Percentiles rank a stretch among this genome's conserved stretches.
Conservation (phyloP, 495 filamentous ascomycete genomes). For the Hypomontagnella submonticulosa region DNA sequence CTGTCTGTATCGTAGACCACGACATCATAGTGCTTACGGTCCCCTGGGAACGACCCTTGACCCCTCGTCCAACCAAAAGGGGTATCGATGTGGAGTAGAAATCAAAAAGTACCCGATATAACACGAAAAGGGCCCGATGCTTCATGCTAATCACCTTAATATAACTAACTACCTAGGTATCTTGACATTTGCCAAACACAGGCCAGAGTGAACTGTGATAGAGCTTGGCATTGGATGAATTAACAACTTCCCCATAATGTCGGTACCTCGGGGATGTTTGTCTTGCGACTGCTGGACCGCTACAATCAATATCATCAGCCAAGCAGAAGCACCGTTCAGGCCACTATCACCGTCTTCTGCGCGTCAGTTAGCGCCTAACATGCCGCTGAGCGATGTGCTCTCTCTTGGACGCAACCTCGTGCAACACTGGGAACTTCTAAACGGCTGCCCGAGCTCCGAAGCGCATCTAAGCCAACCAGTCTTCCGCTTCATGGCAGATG, state of each 20-base stretch:
- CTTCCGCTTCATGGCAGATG: constrained; percentile 10
- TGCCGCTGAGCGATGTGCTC: constrained; percentile 10
- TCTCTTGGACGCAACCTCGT: constrained; percentile 16
- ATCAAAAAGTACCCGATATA: too few species aligned
- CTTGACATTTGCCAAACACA: too few species aligned
- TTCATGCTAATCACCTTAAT: too few species aligned
- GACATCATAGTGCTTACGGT: too few species aligned
- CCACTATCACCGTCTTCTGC: not conserved
- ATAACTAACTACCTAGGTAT: too few species aligned
- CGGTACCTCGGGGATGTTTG: constrained; percentile 3
- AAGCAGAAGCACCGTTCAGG: constrained; percentile 9
- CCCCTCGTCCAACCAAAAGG: too few species aligned
- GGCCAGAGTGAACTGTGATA: too few species aligned
- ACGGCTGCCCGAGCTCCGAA: constrained; percentile 19
- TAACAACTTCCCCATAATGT: not conserved
- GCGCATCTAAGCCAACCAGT: constrained; percentile 1
- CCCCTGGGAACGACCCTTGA: too few species aligned
- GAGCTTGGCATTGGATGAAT: not conserved
- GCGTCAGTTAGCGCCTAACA: not conserved
- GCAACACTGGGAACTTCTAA: constrained; percentile 26
- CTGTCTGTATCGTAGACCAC: too few species aligned
- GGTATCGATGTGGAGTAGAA: too few species aligned
- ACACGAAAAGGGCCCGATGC: too few species aligned
- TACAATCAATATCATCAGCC: constrained; percentile 6
- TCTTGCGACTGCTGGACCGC: constrained; percentile 15